phyloP scores from a whole-genome alignment of 2,329 filamentous ascomycete species.

The Colletotrichum ledebouriae region DNA sequence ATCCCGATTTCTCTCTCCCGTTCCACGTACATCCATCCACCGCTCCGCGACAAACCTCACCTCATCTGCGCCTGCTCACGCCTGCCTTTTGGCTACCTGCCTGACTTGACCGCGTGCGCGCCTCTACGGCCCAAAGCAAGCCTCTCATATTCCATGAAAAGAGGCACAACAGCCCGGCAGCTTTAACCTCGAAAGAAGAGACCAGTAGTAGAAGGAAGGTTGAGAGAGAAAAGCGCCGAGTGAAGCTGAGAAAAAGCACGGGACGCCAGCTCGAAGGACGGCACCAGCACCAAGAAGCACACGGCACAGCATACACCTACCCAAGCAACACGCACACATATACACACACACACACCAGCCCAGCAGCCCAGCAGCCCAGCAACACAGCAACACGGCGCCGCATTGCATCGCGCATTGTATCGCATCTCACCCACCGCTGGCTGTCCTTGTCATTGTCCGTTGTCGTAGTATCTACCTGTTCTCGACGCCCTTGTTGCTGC shows the following conservation, averaged over 20 bases:
- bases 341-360: background rate
- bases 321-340: background rate
- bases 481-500: background rate
- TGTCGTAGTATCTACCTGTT: too few species aligned
- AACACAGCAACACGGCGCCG: conserved; percentile 7
- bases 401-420: conserved; percentile 20
- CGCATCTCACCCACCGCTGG: conserved; percentile 16
- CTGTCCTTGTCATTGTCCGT: background rate
- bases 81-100: too few species aligned
- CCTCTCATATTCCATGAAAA: background rate
- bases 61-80: background rate
- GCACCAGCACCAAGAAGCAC: too few species aligned
- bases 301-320: too few species aligned
- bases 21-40: conserved; percentile 32
- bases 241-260: conserved; percentile 1
- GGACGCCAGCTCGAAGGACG: too few species aligned
- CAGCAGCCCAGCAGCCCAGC: too few species aligned
- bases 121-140: background rate
- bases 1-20: conserved; percentile 34
- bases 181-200: background rate
- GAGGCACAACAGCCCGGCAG: too few species aligned
- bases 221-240: background rate
- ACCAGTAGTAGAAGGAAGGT: background rate
- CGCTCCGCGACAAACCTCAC: conserved; percentile 19
- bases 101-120: background rate